phyloP scores from a whole-genome alignment of 163 green algal species.

The Scenedesmus sp. region DNA sequence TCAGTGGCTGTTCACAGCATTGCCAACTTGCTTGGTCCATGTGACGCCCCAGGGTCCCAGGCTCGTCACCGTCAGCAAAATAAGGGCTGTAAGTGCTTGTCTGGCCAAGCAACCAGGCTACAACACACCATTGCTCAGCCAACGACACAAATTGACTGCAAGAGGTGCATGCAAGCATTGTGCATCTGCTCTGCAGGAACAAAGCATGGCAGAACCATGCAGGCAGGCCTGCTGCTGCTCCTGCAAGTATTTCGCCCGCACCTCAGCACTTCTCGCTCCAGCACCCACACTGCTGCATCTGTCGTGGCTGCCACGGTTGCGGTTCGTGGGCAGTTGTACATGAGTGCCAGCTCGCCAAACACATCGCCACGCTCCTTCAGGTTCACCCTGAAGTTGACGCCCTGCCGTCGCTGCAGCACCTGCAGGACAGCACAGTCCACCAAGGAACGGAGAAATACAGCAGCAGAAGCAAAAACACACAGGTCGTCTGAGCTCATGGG shows the following conservation, averaged over 20 bases:
- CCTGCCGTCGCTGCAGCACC: constrained; percentile 84
- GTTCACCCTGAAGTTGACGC: constrained; percentile 91
- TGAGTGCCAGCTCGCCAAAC: constrained; percentile 96
- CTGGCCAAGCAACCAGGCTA: background rate
- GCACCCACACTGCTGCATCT: constrained; percentile 90
- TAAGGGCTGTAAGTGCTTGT: background rate
- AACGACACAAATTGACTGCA: background rate
- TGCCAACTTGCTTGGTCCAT: background rate
- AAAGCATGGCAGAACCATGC: background rate
- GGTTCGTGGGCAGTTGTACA: constrained; percentile 89
- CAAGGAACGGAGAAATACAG: constrained; percentile 32
- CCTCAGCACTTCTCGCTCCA: constrained; percentile 90
- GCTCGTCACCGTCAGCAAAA: background rate
- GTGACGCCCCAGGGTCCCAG: background rate
- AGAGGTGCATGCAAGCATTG: background rate
- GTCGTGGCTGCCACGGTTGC: constrained; percentile 92
- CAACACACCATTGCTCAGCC: background rate
- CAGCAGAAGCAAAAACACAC: background rate
- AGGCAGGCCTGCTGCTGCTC: background rate
- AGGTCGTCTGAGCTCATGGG: background rate
- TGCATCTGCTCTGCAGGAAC: background rate
- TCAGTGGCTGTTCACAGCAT: background rate
- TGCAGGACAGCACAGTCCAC: constrained; percentile 69
- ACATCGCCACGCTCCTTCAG: constrained; percentile 90
- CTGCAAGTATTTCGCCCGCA: background rate